These are phyloP conservation scores for Rhizopogon vulgaris DNA, from an alignment of 768 basidiomycete species.

Conservation along the genomic window DNA sequence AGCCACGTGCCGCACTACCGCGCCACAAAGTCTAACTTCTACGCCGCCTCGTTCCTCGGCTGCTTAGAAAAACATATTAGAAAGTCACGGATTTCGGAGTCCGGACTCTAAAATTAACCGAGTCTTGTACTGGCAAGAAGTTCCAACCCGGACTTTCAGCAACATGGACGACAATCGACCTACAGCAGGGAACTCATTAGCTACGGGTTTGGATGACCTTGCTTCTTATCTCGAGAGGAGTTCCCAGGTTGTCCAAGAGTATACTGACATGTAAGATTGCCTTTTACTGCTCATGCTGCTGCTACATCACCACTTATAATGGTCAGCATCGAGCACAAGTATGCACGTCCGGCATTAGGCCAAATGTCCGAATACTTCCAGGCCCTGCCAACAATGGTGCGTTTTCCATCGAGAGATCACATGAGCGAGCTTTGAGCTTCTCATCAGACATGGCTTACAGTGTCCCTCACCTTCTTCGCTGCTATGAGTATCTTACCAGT, in stretches of 20 bases:
- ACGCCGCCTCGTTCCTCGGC: too few relatives aligned
- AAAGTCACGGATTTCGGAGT: too few relatives aligned
- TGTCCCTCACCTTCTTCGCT: conserved; percentile 24
- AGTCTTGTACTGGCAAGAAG: too few relatives aligned
- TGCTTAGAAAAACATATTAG: too few relatives aligned
- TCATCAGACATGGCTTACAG: conserved; percentile 31
- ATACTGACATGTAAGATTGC: conserved; percentile 22
- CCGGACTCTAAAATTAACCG: too few relatives aligned
- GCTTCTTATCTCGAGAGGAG: conserved; percentile 24
- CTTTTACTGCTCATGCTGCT: background rate
- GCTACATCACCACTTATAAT: background rate
- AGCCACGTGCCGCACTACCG: too few relatives aligned
- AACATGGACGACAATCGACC: conserved; percentile 10
- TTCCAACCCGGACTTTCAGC: too few relatives aligned
- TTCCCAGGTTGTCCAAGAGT: conserved; percentile 18
- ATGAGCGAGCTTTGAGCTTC: conserved; percentile 7
- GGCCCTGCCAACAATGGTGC: conserved; percentile 22
- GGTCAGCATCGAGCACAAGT: conserved; percentile 36
- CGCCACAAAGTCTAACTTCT: too few relatives aligned
- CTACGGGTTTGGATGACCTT: conserved; percentile 13
- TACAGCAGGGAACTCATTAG: background rate
- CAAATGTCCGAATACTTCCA: conserved; percentile 13
- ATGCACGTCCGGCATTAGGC: conserved; percentile 35
- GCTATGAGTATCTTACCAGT: conserved; percentile 29
- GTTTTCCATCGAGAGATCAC: background rate